These are phyloP conservation scores for Hygrocybe coccinea DNA, from an alignment of 768 basidiomycete species.

Conservation along the genomic window DNA sequence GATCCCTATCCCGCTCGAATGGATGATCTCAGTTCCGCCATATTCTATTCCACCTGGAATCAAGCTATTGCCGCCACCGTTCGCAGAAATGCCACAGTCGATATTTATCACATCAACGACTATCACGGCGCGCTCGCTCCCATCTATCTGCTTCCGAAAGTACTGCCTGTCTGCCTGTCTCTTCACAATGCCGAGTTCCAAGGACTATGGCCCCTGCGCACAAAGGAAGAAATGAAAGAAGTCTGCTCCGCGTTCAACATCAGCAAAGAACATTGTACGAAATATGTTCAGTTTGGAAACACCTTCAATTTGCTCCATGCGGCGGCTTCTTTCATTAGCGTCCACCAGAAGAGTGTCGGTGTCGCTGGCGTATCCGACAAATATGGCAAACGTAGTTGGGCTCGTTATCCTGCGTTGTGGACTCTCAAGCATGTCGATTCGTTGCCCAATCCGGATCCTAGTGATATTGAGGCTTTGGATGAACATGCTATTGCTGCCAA, in stretches of 20 bases:
- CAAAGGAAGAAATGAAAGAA: constrained; percentile 98
- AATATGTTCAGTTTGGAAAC: constrained; percentile 97
- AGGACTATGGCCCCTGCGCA: constrained; percentile 92
- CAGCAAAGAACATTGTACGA: constrained; percentile 91
- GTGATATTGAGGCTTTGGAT: constrained; percentile 89
- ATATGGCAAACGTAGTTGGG: constrained; percentile 96
- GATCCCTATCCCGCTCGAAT: constrained; percentile 96
- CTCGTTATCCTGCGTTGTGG: constrained; percentile 93
- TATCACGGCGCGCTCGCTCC: constrained; percentile 91
- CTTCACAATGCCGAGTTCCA: constrained; percentile 98
- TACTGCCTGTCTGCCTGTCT: constrained; percentile 85
- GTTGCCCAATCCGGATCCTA: constrained; percentile 90
- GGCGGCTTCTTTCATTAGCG: constrained; percentile 86
- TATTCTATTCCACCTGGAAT: constrained; percentile 98
- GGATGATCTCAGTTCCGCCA: constrained; percentile 94
- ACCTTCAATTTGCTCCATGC: constrained; percentile 95
- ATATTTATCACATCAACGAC: constrained; percentile 93
- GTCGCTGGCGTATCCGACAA: constrained; percentile 98
- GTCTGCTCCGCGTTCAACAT: constrained; percentile 98
- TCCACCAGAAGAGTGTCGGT: constrained; percentile 88
- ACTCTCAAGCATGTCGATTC: constrained; percentile 94
- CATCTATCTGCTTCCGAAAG: constrained; percentile 87
- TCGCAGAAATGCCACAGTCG: constrained; percentile 78
- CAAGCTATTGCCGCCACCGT: constrained; percentile 93
- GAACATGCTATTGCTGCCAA: constrained; percentile 67